Conservation (phyloP, 495 filamentous ascomycete genomes). For the Lepraria neglecta region DNA sequence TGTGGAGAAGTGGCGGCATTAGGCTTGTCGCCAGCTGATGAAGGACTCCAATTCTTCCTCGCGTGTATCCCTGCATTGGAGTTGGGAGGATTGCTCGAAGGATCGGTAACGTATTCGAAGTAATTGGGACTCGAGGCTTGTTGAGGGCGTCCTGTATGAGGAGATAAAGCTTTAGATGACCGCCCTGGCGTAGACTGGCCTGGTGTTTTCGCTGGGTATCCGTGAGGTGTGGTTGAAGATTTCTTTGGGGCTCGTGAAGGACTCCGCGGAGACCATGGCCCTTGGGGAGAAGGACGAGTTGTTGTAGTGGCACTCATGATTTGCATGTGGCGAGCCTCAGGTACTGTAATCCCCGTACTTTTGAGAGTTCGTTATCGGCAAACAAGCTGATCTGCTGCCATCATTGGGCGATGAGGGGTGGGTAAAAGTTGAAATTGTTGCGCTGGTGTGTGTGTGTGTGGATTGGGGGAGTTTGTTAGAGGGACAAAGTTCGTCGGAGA, state of each 20-base stretch:
- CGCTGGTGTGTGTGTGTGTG: not conserved
- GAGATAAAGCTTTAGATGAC: slow-evolving; percentile 36
- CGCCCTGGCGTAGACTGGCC: slow-evolving; percentile 40
- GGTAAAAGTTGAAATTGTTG: not conserved
- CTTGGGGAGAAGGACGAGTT: slow-evolving; percentile 38
- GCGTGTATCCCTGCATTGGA: slow-evolving; percentile 50
- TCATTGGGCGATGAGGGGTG: not conserved
- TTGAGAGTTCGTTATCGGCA: not conserved
- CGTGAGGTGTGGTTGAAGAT: slow-evolving; percentile 29
- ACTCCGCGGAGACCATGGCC: slow-evolving; percentile 38
- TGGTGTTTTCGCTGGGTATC: slow-evolving; percentile 32
- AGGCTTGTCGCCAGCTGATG: slow-evolving; percentile 60
- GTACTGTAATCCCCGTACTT: not conserved
- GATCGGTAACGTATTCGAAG: slow-evolving; percentile 67
- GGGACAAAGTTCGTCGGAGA: no score
- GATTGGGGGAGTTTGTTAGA: not conserved
- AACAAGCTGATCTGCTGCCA: not conserved
- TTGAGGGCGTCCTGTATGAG: slow-evolving; percentile 31
- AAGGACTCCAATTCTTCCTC: slow-evolving; percentile 65
- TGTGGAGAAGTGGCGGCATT: slow-evolving; percentile 62
- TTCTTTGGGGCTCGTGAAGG: slow-evolving; percentile 24
- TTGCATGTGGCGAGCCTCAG: not conserved
- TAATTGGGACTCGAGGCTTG: slow-evolving; percentile 67
- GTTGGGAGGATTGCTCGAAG: slow-evolving; percentile 50
- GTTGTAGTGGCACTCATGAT: slow-evolving; percentile 41